phyloP scores from a whole-genome alignment of 2,329 filamentous ascomycete genomes.

The Colletotrichum falcatum region DNA sequence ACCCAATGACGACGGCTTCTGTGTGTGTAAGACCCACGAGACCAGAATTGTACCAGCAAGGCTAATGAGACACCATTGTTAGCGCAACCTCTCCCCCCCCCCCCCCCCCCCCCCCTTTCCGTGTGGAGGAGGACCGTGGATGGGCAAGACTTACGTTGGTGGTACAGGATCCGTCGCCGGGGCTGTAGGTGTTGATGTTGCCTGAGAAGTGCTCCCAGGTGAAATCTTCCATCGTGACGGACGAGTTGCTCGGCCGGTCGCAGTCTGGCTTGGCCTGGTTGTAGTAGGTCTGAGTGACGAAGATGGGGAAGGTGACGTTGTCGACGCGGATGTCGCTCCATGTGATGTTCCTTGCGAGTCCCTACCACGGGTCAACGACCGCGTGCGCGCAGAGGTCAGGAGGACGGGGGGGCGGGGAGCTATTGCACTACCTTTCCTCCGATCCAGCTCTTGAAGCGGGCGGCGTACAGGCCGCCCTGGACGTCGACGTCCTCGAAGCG shows the following conservation, averaged over 20 bases:
- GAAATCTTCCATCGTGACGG: constrained; percentile 57
- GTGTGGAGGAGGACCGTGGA: neutral
- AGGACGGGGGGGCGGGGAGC: no score
- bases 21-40: constrained; percentile 53
- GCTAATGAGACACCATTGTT: constrained; percentile 39
- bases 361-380: constrained; percentile 43
- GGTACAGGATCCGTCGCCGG: constrained; percentile 57
- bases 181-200: constrained; percentile 55
- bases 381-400: no score
- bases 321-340: constrained; percentile 57
- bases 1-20: constrained; percentile 56
- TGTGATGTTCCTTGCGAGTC: constrained; percentile 56
- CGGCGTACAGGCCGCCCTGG: constrained; percentile 54
- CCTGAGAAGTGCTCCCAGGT: constrained; percentile 55
- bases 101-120: neutral
- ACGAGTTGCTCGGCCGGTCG: constrained; percentile 53
- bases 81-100: neutral
- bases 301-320: constrained; percentile 60
- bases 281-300: constrained; percentile 59
- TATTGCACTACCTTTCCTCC: constrained; percentile 47
- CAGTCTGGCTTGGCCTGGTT: constrained; percentile 51
- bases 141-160: constrained; percentile 43
- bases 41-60: constrained; percentile 58
- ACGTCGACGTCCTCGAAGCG: constrained; percentile 57
- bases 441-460: constrained; percentile 58